Percentiles rank a stretch among this genome's conserved stretches.
These are phyloP conservation scores for Podospora pseudocomata DNA, from an alignment of 495 filamentous ascomycete species.

Conservation along the genomic window DNA sequence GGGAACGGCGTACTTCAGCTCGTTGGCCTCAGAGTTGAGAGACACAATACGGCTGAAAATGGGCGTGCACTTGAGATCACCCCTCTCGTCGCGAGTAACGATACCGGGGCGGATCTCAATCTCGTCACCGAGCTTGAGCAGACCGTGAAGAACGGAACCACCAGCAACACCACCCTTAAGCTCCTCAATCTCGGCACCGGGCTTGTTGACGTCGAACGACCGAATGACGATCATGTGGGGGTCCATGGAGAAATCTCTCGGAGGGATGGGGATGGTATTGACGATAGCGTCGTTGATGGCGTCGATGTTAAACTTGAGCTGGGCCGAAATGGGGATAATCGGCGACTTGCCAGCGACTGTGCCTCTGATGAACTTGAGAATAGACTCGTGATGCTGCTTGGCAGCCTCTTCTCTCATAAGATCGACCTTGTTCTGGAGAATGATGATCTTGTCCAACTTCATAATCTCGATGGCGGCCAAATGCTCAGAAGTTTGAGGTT, in stretches of 20 bases:
- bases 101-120: conserved; percentile 98
- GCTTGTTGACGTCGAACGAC: conserved; percentile 99
- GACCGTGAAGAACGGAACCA: conserved; percentile 92
- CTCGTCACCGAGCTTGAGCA: conserved; percentile 92
- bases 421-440: conserved; percentile 99
- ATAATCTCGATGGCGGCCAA: conserved; percentile 98
- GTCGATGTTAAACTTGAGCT: conserved; percentile 99
- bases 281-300: conserved; percentile 93
- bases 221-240: conserved; percentile 99
- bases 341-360: conserved; percentile 94
- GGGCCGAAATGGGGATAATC: conserved; percentile 96
- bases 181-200: conserved; percentile 98
- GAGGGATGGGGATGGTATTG: conserved; percentile 85
- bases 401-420: conserved; percentile 92
- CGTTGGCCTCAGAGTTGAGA: conserved; percentile 95
- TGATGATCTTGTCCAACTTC: conserved; percentile 97
- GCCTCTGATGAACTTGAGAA: conserved; percentile 94
- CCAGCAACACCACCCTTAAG: conserved; percentile 98
- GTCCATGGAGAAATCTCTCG: conserved; percentile 80
- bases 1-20: conserved; percentile 94
- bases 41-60: conserved; percentile 94
- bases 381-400: conserved; percentile 88
- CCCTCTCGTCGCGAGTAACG: conserved; percentile 87
- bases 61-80: conserved; percentile 89
- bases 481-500: conserved; percentile 99